Conservation (phyloP, 805 yeast species). For the Candida palmyrensis region DNA sequence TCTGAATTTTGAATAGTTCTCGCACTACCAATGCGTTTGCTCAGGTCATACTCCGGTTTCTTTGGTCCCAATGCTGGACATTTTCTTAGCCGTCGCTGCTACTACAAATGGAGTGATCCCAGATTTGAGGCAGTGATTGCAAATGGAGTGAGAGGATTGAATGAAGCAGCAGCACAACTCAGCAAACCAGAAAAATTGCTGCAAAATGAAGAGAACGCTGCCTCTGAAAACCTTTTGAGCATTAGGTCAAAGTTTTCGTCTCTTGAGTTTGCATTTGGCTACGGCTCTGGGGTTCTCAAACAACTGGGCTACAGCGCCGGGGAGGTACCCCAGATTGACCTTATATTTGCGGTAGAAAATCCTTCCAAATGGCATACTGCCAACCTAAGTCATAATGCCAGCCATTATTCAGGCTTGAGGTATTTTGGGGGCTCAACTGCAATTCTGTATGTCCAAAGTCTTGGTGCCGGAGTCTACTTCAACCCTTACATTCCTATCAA, state of each 20-base stretch:
- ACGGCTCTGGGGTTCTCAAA: conserved; percentile 89
- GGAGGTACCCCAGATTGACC: conserved; percentile 68
- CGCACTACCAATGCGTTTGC: no score
- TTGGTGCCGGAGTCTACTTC: conserved; percentile 90
- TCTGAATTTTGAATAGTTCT: no score
- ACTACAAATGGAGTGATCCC: conserved; percentile 4
- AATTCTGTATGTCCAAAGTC: conserved; percentile 37
- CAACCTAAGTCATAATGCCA: conserved; percentile 61
- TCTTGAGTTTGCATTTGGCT: conserved; percentile 78
- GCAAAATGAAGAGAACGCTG: neutral
- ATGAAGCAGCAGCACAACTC: neutral
- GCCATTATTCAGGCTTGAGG: conserved; percentile 72
- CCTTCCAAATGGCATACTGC: conserved; percentile 69
- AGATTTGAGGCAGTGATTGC: neutral
- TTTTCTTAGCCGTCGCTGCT: no score
- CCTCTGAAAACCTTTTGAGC: neutral
- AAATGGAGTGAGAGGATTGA: neutral
- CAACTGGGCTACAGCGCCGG: conserved; percentile 44
- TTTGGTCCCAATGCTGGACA: no score
- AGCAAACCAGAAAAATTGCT: neutral
- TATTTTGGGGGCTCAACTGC: conserved; percentile 48
- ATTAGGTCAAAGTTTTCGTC: conserved; percentile 36
- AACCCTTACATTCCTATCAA: conserved; percentile 78
- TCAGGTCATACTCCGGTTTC: no score
- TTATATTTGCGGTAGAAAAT: conserved; percentile 76